phyloP scores from a whole-genome alignment of 768 basidiomycete species.

The Mycena maculata region DNA sequence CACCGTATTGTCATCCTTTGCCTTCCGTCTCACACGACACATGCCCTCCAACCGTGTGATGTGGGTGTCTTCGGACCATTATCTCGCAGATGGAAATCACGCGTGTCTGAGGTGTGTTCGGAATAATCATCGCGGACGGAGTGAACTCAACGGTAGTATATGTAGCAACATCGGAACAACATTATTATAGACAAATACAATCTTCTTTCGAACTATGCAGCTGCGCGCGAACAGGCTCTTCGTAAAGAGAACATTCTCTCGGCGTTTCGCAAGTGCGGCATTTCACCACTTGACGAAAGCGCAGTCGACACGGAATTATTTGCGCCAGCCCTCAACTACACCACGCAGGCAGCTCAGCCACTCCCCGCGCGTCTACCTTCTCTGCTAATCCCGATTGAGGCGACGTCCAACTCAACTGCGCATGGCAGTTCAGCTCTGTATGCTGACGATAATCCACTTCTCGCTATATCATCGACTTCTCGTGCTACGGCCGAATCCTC shows the following conservation, averaged over 20 bases:
- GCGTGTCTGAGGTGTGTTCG: background rate
- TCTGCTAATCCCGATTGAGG: background rate
- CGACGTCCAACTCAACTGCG: no score
- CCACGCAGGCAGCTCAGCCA: constrained; percentile 21
- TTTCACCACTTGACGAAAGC: constrained; percentile 35
- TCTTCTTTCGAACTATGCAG: constrained; percentile 28
- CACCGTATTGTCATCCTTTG: constrained; percentile 35
- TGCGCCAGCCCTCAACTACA: constrained; percentile 23
- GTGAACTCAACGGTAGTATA: background rate
- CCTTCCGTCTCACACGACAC: no score
- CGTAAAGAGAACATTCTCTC: constrained; percentile 28
- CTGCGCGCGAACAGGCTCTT: constrained; percentile 18
- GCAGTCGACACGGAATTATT: constrained; percentile 17
- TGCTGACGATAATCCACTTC: no score
- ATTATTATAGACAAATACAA: constrained; percentile 32
- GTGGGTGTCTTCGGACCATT: no score
- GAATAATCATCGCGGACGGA: background rate
- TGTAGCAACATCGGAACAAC: constrained; percentile 11
- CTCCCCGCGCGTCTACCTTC: constrained; percentile 12
- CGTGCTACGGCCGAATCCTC: no score
- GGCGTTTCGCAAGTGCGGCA: constrained; percentile 36
- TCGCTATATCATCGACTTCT: no score
- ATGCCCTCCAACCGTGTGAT: no score
- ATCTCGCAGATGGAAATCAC: constrained; percentile 29
- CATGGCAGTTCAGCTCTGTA: no score